Evolutionary conservation across 345 rosid genomes (phyloP), one percentile per base, ranked within the genome.

Genomic region (Citrus unshiu): DNA sequence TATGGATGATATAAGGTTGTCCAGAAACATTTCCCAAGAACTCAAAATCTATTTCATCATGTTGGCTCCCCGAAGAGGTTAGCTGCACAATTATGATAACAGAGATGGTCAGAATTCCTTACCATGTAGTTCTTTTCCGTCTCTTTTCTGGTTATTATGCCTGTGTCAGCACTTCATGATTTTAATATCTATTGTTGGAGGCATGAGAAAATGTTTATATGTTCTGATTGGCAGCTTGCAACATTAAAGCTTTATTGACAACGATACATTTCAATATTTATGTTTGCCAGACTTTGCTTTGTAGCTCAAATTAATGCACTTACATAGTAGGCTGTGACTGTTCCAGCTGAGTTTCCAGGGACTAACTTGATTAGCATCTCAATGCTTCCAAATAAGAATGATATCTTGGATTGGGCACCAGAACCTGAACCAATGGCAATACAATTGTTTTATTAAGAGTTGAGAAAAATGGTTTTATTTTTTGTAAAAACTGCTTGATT

Each of bases 281-380:
- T 70, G 30, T 70, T 46, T 7, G 16, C 60, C 24, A 56, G 27
- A 51, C 34, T 79, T 46, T 60, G 14, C 22, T 34, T 32, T 62
- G 51, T 10, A 64, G 34, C 59, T 81, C 4, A 58, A 57, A 70
- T 63, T 0, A 62, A 68, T 63, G 68, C 62, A 60, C 85, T 86
- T 85, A 90, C 95, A 35, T 91, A 89, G 78, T 90, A 90, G 66
- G 95, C 90, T 27, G 90, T 83, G 75, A 92, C 92, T 24, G 93
- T 94, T 82, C 98, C 95, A 2, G 98, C 98, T 64, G 98, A 90
- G 80, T 92, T 84, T n/a, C 94, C 90, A 7, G 97, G 93, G 29
- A 91, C 93, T 82, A 90, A 86, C 85, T 94, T 92, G 87, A 94
- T 91, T 56, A 89, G 82, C 95, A 92, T 90, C 72, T 94, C 88